Conservation (phyloP, 2,329 filamentous ascomycete species). For the Parasarocladium wereldwijsianum region DNA sequence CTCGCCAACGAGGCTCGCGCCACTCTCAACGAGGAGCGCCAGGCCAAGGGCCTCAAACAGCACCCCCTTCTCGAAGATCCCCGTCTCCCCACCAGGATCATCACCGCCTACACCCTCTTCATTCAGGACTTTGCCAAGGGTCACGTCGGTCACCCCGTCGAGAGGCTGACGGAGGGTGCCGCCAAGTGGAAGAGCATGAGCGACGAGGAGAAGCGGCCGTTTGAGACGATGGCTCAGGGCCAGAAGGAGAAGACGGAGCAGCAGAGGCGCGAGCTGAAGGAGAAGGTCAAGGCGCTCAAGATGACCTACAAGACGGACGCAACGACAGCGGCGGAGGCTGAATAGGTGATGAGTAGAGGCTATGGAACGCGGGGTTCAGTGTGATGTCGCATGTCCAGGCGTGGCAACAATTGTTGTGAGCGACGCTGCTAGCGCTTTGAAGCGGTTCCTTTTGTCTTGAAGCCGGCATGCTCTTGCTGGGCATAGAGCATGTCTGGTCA, state of each 20-base stretch:
- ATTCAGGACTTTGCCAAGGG: slow-evolving; percentile 20
- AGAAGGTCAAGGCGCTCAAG: slow-evolving; percentile 13
- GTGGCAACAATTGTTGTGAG: too few species aligned
- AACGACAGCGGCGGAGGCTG: slow-evolving; percentile 1
- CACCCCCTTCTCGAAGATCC: slow-evolving; percentile 25
- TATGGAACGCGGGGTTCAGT: too few species aligned
- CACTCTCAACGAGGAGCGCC: slow-evolving; percentile 12
- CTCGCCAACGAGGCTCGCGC: slow-evolving; percentile 33
- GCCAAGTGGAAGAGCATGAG: slow-evolving; percentile 28
- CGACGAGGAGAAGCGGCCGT: slow-evolving; percentile 25
- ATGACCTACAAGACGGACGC: slow-evolving; percentile 9
- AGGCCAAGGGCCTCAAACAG: slow-evolving; percentile 3
- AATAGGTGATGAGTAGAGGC: too few species aligned
- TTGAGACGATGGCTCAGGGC: slow-evolving; percentile 11
- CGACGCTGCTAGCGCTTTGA: too few species aligned
- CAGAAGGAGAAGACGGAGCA: slow-evolving; percentile 12
- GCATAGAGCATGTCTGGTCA: too few species aligned
- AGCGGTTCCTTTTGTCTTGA: too few species aligned
- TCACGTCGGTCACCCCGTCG: slow-evolving; percentile 7
- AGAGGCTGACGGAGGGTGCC: slow-evolving; percentile 12
- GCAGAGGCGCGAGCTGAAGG: slow-evolving; percentile 15
- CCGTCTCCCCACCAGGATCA: slow-evolving; percentile 27
- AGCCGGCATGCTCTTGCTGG: too few species aligned
- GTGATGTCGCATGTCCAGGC: too few species aligned
- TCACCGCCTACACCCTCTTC: slow-evolving; percentile 20